Base-by-base conservation (phyloP, 495 filamentous ascomycete genomes). In the Glarea lozoyensis region DNA sequence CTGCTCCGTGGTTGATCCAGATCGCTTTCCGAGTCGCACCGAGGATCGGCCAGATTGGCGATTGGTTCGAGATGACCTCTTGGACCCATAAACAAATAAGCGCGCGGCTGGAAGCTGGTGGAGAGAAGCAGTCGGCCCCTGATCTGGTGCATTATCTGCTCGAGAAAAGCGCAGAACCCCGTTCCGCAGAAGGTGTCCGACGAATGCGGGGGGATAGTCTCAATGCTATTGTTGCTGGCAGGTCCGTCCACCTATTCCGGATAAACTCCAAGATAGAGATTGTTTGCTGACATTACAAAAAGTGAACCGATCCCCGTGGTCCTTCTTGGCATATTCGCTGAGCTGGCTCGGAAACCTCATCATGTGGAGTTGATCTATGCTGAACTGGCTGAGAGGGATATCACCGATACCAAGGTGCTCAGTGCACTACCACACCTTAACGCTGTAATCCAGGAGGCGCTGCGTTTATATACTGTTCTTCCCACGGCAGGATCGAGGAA, bases 381-480 rank as follows among this genome's bases (percentile, higher is more conserved):
- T 3, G 35, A 19, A 21, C 16, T 21, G 5, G 7, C 4, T 6
- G 10, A 6, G 11, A 19, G 19, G 4, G 35, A 37, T 21, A 43
- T 51, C 16, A 44, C 57, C 30, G 40, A 60, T 22, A 22, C 25
- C 1, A n/a, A 18, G 1, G 30, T 38, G 17, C 44, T 60, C n/a
- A 36, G 49, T 22, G 11, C 35, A 7, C 48, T 49, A 20, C 12
- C 10, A 10, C 56, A 58, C 37, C 45, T 62, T 2, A 50, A 56
- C 31, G 62, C 52, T 11, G 45, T 53, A 16, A 65, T 68, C n/a
- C 60, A 75, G 42, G 71, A 76, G 49, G 55, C 62, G 2, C 45
- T 75, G 21, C 62, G 69, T 4, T 54, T 73, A 17, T 59, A 62
- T 46, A 67, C 69, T 1, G 57, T 67, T 3, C 58, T 57, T 2